Percentiles rank a stretch among this genome's conserved stretches.
Evolutionary conservation across 176 grass and related monocot genomes (phyloP).

Genomic region (Oryza officinalis): DNA sequence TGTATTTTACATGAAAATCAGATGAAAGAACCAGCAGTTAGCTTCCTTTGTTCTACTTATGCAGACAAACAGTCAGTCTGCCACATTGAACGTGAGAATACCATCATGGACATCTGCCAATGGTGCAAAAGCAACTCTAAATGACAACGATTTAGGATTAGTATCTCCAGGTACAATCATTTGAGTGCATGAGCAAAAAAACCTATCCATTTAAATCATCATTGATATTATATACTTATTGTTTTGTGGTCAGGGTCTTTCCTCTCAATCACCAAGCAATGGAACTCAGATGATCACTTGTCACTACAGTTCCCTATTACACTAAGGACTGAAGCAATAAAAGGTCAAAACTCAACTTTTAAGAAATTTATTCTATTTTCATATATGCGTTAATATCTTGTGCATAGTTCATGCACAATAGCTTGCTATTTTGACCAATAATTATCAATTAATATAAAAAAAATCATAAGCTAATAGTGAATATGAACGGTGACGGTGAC

Average conservation of each 20-base stretch:
- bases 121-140: slow-evolving; percentile 61
- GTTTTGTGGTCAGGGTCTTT: slow-evolving; percentile 61
- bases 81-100: slow-evolving; percentile 71
- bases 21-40: slow-evolving; percentile 11
- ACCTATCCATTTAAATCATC: slow-evolving; percentile 1
- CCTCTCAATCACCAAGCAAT: slow-evolving; percentile 65
- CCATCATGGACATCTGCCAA: slow-evolving; percentile 78
- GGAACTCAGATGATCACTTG: slow-evolving; percentile 74
- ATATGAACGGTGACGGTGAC: neutral
- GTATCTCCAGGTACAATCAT: slow-evolving; percentile 62
- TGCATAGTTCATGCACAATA: neutral
- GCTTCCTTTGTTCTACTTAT: slow-evolving; percentile 31
- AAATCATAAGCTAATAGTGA: slow-evolving; percentile 6
- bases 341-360: slow-evolving; percentile 50
- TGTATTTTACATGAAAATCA: neutral
- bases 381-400: neutral
- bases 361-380: neutral
- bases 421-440: neutral
- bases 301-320: slow-evolving; percentile 54
- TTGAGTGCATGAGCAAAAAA: neutral
- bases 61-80: slow-evolving; percentile 57
- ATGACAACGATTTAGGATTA: slow-evolving; percentile 59
- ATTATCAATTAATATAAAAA: slow-evolving; percentile 3
- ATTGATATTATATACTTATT: neutral
- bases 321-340: slow-evolving; percentile 68